Percentiles rank a stretch among this genome's conserved stretches.
Conservation (phyloP, 306 rosid genomes). For the Quercus bicolor region DNA sequence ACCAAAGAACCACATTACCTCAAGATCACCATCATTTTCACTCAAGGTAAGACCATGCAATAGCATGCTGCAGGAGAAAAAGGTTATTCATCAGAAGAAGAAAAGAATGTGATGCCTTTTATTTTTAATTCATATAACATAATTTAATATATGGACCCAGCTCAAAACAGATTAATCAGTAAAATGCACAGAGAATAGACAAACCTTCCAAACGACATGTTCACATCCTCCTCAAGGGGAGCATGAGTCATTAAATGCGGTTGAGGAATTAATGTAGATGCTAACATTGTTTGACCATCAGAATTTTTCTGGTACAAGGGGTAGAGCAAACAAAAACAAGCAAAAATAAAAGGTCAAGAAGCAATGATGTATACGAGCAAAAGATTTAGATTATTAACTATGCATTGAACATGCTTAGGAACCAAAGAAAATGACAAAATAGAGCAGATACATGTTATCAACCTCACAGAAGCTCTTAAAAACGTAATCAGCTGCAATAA, state of each 20-base stretch:
- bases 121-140: slow-evolving; percentile 8
- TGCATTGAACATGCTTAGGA: slow-evolving; percentile 5
- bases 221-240: slow-evolving; percentile 72
- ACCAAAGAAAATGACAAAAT: background rate
- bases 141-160: background rate
- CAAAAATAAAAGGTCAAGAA: slow-evolving; percentile 11
- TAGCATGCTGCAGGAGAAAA: slow-evolving; percentile 69
- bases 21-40: slow-evolving; percentile 82
- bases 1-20: slow-evolving; percentile 45
- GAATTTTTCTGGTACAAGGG: slow-evolving; percentile 62
- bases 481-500: slow-evolving; percentile 82
- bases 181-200: slow-evolving; percentile 25
- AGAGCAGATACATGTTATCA: slow-evolving; percentile 18
- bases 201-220: slow-evolving; percentile 98
- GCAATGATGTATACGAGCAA: slow-evolving; percentile 1
- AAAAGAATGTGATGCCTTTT: slow-evolving; percentile 13
- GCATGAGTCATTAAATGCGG: slow-evolving; percentile 70
- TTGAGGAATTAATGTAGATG: slow-evolving; percentile 88
- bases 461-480: slow-evolving; percentile 94
- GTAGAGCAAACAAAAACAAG: background rate
- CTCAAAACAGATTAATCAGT: background rate
- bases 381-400: slow-evolving; percentile 1
- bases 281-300: slow-evolving; percentile 87
- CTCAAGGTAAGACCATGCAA: slow-evolving; percentile 78
- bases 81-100: slow-evolving; percentile 19